These are phyloP conservation scores for Cymbopogon flexuosus DNA, from an alignment of 202 grass and related monocot species.

Conservation along the genomic window DNA sequence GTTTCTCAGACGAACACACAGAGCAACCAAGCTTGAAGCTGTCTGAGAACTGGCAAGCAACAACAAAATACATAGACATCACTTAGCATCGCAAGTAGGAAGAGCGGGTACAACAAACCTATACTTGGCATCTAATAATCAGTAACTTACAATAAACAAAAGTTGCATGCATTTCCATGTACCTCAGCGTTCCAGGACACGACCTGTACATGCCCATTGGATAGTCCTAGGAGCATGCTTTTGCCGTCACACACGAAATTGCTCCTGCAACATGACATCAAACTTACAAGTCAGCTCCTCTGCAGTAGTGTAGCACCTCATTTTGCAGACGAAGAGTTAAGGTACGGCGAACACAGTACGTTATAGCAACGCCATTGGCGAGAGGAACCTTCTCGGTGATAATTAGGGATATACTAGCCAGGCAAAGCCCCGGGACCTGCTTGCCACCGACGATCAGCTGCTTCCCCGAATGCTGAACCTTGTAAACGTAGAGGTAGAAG, in stretches of 20 bases:
- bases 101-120: conserved; percentile 2
- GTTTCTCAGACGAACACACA: conserved; percentile 46
- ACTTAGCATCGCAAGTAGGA: conserved; percentile 31
- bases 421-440: conserved; percentile 63
- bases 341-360: conserved; percentile 44
- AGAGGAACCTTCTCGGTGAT: conserved; percentile 79
- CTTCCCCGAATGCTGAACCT: conserved; percentile 79
- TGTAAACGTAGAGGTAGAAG: conserved; percentile 82
- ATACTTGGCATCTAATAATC: conserved; percentile 11
- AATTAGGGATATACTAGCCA: conserved; percentile 53
- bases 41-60: conserved; percentile 68
- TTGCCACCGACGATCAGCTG: conserved; percentile 73
- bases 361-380: conserved; percentile 53
- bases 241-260: conserved; percentile 91
- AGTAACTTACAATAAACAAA: conserved; percentile 47
- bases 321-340: background rate
- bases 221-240: conserved; percentile 83
- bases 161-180: conserved; percentile 51
- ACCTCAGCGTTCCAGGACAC: conserved; percentile 98
- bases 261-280: conserved; percentile 49
- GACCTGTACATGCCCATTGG: conserved; percentile 74
- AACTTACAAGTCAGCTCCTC: conserved; percentile 29
- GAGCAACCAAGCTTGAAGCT: conserved; percentile 69
- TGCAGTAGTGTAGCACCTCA: background rate
- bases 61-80: conserved; percentile 25